Evolutionary conservation across 2,329 filamentous ascomycete species (phyloP), one percentile per base, ranked within the genome.

Genomic region (Neopestalotiopsis sp.): DNA sequence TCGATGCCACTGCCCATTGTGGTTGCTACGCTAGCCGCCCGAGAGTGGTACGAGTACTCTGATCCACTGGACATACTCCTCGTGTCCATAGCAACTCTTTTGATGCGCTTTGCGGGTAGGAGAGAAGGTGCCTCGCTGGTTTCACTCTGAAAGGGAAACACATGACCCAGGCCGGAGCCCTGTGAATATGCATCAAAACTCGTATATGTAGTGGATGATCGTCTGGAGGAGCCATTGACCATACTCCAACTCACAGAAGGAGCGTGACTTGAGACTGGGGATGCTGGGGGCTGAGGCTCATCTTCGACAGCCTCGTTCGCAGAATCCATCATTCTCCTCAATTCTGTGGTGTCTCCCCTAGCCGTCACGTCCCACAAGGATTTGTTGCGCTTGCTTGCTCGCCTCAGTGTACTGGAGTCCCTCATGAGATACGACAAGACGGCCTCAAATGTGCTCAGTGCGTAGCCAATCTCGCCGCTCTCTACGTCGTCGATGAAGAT

Each of bases 401-500:
- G 92, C 70, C 95, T 89, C 69, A 99, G 82, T 4, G 91, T 92
- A 14, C 89, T 90, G 0, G 95, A 97, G 77, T 97, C 95, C 70
- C 91, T 89, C 9, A 91, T 89, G 2, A 99, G 88, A 78, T 99
- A 98, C 1, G 94, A 91, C 42, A 99, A 81, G 0, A 99, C 96
- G 6, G 94, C 96, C 79, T 99, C 96, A 70, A 98, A 94, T 0
- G 96, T 99, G 80, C 95, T 98, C 65, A 99, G 81, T 0, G 95
- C 95, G 80, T 99, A 99, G 9, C 96, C 96, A 85, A 97, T 92
- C 81, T 99, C 96, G 63, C 96, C 96, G 70, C 91, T 97, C 73
- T 99, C 96, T 9, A 99, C 94, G 81, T 99, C 96, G 74, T 98
- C 96, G 65, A 97, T 95, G 80, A 97, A 99, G 73, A 98, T 96